Percentiles rank a stretch among this genome's conserved stretches.
Evolutionary conservation across 495 filamentous ascomycete species (phyloP).

Genomic region (Lepraria neglecta): DNA sequence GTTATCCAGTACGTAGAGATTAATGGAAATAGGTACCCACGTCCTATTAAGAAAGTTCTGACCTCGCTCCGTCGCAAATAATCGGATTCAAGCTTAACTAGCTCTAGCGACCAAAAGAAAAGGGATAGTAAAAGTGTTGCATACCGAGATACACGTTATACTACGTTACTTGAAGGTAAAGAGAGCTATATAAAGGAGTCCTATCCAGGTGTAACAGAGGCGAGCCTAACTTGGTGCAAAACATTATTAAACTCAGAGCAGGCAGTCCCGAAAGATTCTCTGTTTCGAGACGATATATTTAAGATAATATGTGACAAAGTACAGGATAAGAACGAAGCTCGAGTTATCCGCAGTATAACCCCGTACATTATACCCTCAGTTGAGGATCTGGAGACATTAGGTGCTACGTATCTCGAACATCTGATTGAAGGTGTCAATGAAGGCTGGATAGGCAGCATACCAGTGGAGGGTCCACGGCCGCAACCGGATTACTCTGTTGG

Average conservation of each 20-base stretch:
- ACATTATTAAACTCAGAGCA: too few species aligned
- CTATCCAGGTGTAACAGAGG: too few species aligned
- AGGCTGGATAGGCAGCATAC: constrained; percentile 37
- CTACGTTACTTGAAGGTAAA: constrained; percentile 32
- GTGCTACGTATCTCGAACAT: constrained; percentile 31
- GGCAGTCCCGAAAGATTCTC: constrained; percentile 30
- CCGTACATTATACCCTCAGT: constrained; percentile 37
- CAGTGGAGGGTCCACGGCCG: constrained; percentile 32
- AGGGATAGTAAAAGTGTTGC: constrained; percentile 31
- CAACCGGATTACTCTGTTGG: constrained; percentile 44
- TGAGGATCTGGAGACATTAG: constrained; percentile 30
- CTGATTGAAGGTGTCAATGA: constrained; percentile 41
- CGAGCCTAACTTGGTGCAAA: too few species aligned
- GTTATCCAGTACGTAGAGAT: too few species aligned
- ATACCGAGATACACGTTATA: constrained; percentile 36
- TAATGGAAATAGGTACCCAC: too few species aligned
- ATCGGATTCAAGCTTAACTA: too few species aligned
- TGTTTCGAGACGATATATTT: constrained; percentile 38
- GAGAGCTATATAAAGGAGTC: too few species aligned
- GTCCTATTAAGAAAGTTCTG: too few species aligned
- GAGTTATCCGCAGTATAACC: constrained; percentile 36
- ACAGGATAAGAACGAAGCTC: constrained; percentile 36
- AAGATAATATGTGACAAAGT: constrained; percentile 30
- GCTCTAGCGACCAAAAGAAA: too few species aligned
- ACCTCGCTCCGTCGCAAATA: too few species aligned